Base-by-base conservation (phyloP, 305 asterid genomes). In the Coffea humblotiana region DNA sequence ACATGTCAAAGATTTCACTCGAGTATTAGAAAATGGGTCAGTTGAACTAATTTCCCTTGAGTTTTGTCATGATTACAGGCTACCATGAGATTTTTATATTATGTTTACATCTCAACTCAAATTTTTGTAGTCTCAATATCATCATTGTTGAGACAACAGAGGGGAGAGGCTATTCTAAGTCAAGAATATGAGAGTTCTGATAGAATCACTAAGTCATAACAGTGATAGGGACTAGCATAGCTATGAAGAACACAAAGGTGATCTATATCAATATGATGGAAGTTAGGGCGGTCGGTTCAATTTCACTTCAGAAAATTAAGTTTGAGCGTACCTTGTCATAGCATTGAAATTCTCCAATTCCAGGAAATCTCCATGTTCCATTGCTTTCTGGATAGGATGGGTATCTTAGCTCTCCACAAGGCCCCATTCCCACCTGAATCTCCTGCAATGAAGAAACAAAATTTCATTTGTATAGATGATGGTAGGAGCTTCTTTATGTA, bases 351-450 rank as follows among this genome's bases (percentile, higher is more conserved):
- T 94, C 99, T 40, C 98, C 98, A 48, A 95, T 91, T 85, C 98
- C 97, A 2, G 98, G 97, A 76, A 91, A 94, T 80, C 88, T 89
- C 99, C 98, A 93, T 64, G 97, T 92, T n/a, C 97, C 97, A 32
- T 95, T 92, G 89, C 94, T 90, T 88, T 92, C 97, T 72, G 98
- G 98, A 81, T 95, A 95, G 77, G 99, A 90, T 81, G 98, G 99
- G 88, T 95, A 95, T 86, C 99, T 94, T 75, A 95, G 88, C 88
- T 95, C 98, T 78, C 99, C 98, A 79, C 97, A 94, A 61, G 99
- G 99, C 75, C 99, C 99, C 97, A 95, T 83, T 13, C 99, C 98
- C 75, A 95, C 97, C 90, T 95, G 98, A 49, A 95, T 83, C 84
- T 94, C 98, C 99, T 95, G 89, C 87, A 85, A 77, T 79, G 21